Percentiles rank a stretch among this genome's conserved stretches.
Conservation (phyloP, 495 filamentous ascomycete genomes). For the Neurospora sp. region DNA sequence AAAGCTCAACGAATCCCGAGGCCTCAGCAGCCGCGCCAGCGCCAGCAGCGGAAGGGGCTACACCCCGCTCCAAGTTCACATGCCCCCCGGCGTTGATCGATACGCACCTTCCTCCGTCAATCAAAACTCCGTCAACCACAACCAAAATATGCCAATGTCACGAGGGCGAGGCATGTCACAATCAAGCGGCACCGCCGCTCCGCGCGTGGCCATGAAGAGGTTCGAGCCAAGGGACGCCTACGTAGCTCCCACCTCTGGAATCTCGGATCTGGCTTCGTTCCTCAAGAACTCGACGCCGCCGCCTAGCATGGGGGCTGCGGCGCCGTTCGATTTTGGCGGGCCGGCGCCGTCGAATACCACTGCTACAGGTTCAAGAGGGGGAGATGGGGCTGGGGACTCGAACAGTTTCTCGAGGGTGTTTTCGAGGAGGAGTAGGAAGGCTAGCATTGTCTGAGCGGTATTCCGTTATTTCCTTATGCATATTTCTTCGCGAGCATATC, state of each 20-base stretch:
- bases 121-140: neutral
- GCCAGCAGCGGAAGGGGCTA: slow-evolving; percentile 19
- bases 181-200: neutral
- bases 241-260: slow-evolving; percentile 31
- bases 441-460: slow-evolving; percentile 9
- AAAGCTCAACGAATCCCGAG: slow-evolving; percentile 21
- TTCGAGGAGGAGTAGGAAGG: slow-evolving; percentile 17
- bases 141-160: neutral
- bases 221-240: slow-evolving; percentile 43
- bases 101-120: slow-evolving; percentile 13
- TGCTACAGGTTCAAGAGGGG: neutral
- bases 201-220: slow-evolving; percentile 39
- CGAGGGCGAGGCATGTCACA: neutral
- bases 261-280: slow-evolving; percentile 71
- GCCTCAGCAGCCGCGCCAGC: slow-evolving; percentile 24
- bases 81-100: slow-evolving; percentile 20
- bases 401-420: slow-evolving; percentile 11
- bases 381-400: neutral
- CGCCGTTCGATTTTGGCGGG: neutral
- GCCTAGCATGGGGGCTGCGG: slow-evolving; percentile 12
- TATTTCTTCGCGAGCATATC: no score
- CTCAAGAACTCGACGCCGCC: slow-evolving; percentile 69
- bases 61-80: slow-evolving; percentile 38
- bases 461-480: no score
- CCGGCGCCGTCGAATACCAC: neutral